phyloP scores from a whole-genome alignment of 2,329 filamentous ascomycete genomes.

The Thermothelomyces thermophilus region DNA sequence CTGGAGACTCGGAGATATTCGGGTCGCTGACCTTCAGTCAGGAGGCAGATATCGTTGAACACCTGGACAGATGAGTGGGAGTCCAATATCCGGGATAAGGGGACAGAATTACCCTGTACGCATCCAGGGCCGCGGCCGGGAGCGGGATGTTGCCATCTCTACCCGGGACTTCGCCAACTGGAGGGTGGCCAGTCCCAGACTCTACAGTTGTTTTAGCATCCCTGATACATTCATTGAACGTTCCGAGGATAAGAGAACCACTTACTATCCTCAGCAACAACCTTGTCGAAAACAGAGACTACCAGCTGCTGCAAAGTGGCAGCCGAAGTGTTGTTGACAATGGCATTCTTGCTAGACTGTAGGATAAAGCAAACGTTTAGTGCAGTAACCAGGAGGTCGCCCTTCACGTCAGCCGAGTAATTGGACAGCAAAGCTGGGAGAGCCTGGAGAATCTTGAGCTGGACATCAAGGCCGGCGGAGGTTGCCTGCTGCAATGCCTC shows the following conservation, averaged over 20 bases:
- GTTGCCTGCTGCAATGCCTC: conserved; percentile 83
- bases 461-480: conserved; percentile 75
- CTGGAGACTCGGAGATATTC: conserved; percentile 74
- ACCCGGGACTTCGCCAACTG: conserved; percentile 60
- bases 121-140: conserved; percentile 73
- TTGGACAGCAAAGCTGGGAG: conserved; percentile 85
- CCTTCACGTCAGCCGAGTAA: conserved; percentile 74
- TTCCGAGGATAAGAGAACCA: conserved; percentile 17
- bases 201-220: conserved; percentile 27
- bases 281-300: conserved; percentile 88
- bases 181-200: conserved; percentile 44
- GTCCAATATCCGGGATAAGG: neutral
- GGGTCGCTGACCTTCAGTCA: conserved; percentile 77
- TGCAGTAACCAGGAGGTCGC: conserved; percentile 71
- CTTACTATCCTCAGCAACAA: conserved; percentile 72
- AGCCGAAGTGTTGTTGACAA: conserved; percentile 91
- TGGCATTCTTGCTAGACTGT: conserved; percentile 84
- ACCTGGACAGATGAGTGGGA: conserved; percentile 41
- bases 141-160: conserved; percentile 60
- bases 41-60: conserved; percentile 81
- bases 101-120: conserved; percentile 54
- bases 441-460: conserved; percentile 91
- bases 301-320: conserved; percentile 95
- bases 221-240: conserved; percentile 11
- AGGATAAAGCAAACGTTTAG: conserved; percentile 88